phyloP scores from a whole-genome alignment of 306 rosid species.

The Quillaja saponaria region DNA sequence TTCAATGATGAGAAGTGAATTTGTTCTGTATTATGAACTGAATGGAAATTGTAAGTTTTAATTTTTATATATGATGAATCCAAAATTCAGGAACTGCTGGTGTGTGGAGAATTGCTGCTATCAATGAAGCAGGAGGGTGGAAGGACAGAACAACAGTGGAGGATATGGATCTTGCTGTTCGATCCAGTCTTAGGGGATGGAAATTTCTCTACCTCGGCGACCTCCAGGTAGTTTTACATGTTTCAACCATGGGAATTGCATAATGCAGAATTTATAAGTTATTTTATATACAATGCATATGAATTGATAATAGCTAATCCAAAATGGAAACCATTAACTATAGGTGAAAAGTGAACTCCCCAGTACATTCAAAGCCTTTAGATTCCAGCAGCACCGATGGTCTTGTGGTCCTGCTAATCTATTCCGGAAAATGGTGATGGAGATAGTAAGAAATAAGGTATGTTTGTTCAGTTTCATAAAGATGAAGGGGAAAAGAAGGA shows the following conservation, averaged over 20 bases:
- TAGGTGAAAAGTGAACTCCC: constrained; percentile 99
- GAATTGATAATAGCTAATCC: not conserved
- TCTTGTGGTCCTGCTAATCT: constrained; percentile 99
- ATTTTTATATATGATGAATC: not conserved
- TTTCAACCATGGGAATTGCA: not conserved
- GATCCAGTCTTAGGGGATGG: constrained; percentile 98
- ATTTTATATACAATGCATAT: not conserved
- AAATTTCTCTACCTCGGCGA: constrained; percentile 94
- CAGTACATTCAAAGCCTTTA: constrained; percentile 95
- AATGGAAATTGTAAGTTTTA: too few relatives aligned
- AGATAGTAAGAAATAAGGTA: constrained; percentile 83
- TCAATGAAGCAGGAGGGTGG: constrained; percentile 99
- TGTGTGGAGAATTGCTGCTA: constrained; percentile 96
- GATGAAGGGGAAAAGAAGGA: not conserved
- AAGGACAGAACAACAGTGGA: constrained; percentile 97
- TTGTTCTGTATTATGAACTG: not conserved
- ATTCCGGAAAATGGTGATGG: constrained; percentile 97
- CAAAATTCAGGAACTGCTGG: constrained; percentile 86
- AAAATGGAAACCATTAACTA: not conserved
- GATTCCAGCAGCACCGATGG: constrained; percentile 98
- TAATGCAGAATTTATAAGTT: constrained; percentile 1
- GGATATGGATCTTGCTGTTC: constrained; percentile 98
- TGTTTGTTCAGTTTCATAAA: not conserved
- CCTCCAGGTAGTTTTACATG: constrained; percentile 64
- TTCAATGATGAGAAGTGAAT: too few relatives aligned